A percentile compares a stretch with the other conserved stretches of the same genome.
Evolutionary conservation across 371 early-diverging fungal species (phyloP).

Genomic region (Rhizomucor pusillus): DNA sequence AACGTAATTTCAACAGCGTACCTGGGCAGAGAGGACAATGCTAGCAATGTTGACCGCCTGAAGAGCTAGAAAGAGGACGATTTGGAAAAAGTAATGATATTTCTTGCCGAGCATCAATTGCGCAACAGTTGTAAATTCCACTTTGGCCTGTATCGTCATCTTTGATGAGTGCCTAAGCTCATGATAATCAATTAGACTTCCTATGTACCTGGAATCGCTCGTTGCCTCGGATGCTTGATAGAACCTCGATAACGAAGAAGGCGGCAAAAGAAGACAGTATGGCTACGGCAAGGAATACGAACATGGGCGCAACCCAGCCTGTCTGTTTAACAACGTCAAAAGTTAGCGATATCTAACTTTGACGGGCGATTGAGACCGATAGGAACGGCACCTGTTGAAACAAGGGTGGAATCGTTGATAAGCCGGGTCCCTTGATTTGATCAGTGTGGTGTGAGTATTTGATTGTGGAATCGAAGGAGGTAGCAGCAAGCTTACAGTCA

Average conservation of each 20-base stretch:
- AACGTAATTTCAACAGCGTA: conserved; percentile 6
- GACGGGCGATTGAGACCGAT: not conserved
- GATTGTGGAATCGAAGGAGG: too few species aligned
- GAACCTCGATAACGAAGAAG: conserved; percentile 75
- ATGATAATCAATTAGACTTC: conserved; percentile 1
- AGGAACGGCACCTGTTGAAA: conserved; percentile 34
- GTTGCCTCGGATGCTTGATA: conserved; percentile 78
- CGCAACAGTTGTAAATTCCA: conserved; percentile 59
- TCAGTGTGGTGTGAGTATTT: too few species aligned
- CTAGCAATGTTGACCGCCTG: conserved; percentile 62
- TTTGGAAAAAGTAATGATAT: conserved; percentile 52
- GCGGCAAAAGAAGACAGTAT: conserved; percentile 51
- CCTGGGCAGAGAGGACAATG: conserved; percentile 61
- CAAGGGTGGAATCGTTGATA: conserved; percentile 42
- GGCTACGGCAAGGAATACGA: conserved; percentile 45
- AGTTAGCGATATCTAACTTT: too few species aligned
- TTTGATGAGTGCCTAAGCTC: not conserved
- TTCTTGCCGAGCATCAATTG: conserved; percentile 54
- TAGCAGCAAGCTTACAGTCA: conserved; percentile 29
- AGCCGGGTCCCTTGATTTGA: conserved; percentile 32
- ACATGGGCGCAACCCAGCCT: conserved; percentile 42
- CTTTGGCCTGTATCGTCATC: conserved; percentile 28
- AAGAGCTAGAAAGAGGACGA: conserved; percentile 52
- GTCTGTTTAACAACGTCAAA: conserved; percentile 14
- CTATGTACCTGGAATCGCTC: conserved; percentile 54